These are phyloP conservation scores for Tulasnella sp. DNA, from an alignment of 768 basidiomycete species.

Conservation along the genomic window DNA sequence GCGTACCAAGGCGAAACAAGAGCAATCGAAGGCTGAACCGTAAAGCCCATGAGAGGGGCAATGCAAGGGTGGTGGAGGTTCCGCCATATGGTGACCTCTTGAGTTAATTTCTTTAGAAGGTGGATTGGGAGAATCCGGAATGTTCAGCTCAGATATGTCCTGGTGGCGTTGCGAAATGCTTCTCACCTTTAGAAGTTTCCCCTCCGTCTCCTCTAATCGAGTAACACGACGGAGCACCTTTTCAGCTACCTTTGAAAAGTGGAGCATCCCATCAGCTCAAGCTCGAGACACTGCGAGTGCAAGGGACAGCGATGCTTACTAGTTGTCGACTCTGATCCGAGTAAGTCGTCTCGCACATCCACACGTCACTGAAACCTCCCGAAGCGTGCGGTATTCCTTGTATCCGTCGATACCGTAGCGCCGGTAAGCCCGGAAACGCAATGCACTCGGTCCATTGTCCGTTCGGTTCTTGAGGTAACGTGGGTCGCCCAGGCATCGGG, in stretches of 20 bases:
- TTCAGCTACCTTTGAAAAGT: neutral
- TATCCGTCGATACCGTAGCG: neutral
- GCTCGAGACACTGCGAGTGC: neutral
- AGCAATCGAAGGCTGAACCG: neutral
- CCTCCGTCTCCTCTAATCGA: neutral
- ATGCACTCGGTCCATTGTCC: conserved; percentile 1
- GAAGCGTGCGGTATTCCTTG: neutral
- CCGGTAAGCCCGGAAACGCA: neutral
- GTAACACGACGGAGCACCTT: neutral
- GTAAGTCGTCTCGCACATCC: conserved; percentile 11
- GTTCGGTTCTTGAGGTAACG: neutral
- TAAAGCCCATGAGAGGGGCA: conserved; percentile 20
- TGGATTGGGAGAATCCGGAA: neutral
- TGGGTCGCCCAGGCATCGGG: neutral
- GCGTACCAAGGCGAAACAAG: conserved; percentile 14
- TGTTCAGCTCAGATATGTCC: neutral
- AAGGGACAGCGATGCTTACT: neutral
- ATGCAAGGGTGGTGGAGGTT: conserved; percentile 4
- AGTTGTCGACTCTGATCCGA: neutral
- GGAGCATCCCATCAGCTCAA: neutral
- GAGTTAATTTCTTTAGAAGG: neutral
- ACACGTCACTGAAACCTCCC: conserved; percentile 23
- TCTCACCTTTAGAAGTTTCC: neutral
- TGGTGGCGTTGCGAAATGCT: too few species aligned
- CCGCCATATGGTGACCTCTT: conserved; percentile 9